These are phyloP conservation scores for Cryptococcus neoformans DNA, from an alignment of 1,284 basidiomycete genomes.

Conservation along the genomic window DNA sequence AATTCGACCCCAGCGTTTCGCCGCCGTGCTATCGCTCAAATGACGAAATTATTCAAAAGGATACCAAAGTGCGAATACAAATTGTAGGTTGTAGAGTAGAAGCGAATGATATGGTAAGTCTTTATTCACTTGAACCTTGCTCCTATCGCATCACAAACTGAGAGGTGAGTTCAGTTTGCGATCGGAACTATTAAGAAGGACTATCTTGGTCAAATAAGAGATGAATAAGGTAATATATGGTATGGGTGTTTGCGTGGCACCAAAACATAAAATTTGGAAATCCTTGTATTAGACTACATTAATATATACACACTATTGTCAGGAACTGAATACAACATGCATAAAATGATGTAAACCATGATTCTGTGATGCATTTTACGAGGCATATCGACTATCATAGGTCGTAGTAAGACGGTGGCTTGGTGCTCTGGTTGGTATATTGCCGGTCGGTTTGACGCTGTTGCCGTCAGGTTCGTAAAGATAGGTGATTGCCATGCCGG, in stretches of 20 bases:
- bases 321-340: background rate
- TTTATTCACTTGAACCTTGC: background rate
- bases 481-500: constrained; percentile 40
- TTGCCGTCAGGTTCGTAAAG: constrained; percentile 27
- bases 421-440: constrained; percentile 32
- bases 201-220: constrained; percentile 74
- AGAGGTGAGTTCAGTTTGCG: constrained; percentile 61
- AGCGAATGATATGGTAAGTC: constrained; percentile 89
- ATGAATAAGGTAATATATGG: constrained; percentile 24
- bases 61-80: constrained; percentile 86
- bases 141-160: background rate
- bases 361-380: constrained; percentile 6
- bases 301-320: background rate
- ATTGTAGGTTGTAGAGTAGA: constrained; percentile 97
- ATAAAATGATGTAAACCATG: background rate
- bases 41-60: constrained; percentile 91
- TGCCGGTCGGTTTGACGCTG: constrained; percentile 17
- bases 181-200: constrained; percentile 95
- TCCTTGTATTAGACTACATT: background rate
- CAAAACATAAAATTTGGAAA: too few relatives aligned
- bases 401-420: constrained; percentile 30
- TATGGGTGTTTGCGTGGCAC: background rate
- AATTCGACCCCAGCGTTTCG: constrained; percentile 88
- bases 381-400: constrained; percentile 32
- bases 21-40: constrained; percentile 87